Evolutionary conservation across 2,329 filamentous ascomycete species (phyloP), one percentile per base, ranked within the genome.

Genomic region (Colletotrichum karsti): DNA sequence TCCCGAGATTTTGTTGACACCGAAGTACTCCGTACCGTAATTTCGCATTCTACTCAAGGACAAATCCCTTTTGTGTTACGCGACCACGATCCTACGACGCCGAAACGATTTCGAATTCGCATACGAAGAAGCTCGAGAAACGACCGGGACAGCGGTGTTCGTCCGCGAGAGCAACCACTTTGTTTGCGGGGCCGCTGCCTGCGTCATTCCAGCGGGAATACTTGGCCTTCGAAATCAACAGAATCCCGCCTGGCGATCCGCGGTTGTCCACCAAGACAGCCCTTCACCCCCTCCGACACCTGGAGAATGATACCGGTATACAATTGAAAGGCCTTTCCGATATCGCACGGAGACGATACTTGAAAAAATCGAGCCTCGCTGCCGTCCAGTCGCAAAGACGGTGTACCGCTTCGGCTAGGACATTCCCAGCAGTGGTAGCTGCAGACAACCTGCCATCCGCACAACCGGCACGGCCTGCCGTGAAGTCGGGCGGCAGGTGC

Each of bases 1-100:
- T 67, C 51, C 63, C 63, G 66, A 69, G 50, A 69, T 66, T 69
- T 60, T 69, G 66, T 69, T 69, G 66, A 69, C 66, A 69, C 44
- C 50, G 42, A 67, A 50, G 63, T 69, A 67, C 53, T 57, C 39
- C 61, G 39, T 68, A 48, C 46, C 54, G 46, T 37, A 59, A 50
- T 65, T 68, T 68, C 65, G 61, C 65, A 58, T 68, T 58, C 39
- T 53, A 61, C 39, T 65, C 39, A 46, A 68, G 53, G 61, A 59
- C 60, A 54, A 51, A 30, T 65, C 61, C 65, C 65, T 30, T 65
- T 58, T 68, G 61, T 68, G 24, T 64, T 59, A 68, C 60, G 61
- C 61, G 60, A 65, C 28, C 65, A 65, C 65, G 65, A 65, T 24
- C 60, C 37, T 42, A 50, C 46, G 53, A 68, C 48, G 28, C 24